Evolutionary conservation across 768 basidiomycete species (phyloP), one percentile per base, ranked within the genome.

Genomic region (Leccinum barrowsii): DNA sequence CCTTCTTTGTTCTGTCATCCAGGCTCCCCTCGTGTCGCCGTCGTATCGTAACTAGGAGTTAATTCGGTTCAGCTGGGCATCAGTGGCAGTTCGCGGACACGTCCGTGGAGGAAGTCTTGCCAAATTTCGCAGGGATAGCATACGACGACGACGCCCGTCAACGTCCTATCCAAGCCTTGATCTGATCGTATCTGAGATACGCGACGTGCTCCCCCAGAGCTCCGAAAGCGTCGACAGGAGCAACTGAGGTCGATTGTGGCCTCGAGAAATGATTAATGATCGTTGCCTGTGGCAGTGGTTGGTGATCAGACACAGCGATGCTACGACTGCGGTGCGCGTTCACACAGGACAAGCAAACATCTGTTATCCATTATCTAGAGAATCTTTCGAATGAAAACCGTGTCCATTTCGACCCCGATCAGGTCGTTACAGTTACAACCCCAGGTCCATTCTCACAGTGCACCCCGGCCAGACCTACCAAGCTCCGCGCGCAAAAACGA

Each of bases 401-500:
- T 52, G 50, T 42, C 42, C 24, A 44, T 22, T 37, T 51, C 50
- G 37, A 37, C 60, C 59, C 48, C 42, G 19, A 66, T 57, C 49
- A 21, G 48, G 64, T 46, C 47, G 37, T 40, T 11, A 40, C 28
- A 17, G 37, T 40, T n/a, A 40, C 37, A 46, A 53, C 8, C 21
- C 44, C 28, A 35, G 42, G 8, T 44, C 42, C 42, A 12, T 70
- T 72, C 68, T 58, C 68, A 72, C 67, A 67, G 37, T 12, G 11
- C 28, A n/a, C 19, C 42, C 40, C 24, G 24, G 24, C n/a, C 42
- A 44, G 42, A 55, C 55, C 47, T 24, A 50, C 17, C 46, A 54
- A 35, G 17, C 34, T 40, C 40, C 30, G 51, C 17, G 34, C 11
- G 47, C 46, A 32, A 60, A 60, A 54, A 1, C 24, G 40, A 54